Conservation (phyloP, 1,284 basidiomycete species). For the Cryptococcus maquisensis region DNA sequence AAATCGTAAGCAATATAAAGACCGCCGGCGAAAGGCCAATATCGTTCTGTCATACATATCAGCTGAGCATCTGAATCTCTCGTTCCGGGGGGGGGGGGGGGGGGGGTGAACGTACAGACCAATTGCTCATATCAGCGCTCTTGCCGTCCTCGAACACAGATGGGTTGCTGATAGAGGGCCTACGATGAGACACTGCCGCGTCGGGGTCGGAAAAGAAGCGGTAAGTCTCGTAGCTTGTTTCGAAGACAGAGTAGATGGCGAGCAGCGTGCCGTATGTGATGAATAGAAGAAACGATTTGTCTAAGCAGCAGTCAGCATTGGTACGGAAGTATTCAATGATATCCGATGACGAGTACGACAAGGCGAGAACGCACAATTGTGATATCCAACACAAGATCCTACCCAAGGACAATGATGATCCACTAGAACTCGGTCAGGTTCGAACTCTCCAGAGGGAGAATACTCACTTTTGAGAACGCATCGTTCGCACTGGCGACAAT, state of each 20-base stretch:
- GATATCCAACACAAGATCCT: slow-evolving; percentile 74
- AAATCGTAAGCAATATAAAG: slow-evolving; percentile 61
- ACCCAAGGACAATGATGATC: slow-evolving; percentile 91
- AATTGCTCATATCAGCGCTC: not conserved
- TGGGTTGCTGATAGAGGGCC: too few species aligned
- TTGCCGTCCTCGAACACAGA: not conserved
- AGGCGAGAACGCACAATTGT: slow-evolving; percentile 56
- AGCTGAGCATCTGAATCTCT: slow-evolving; percentile 2
- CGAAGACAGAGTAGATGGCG: slow-evolving; percentile 58
- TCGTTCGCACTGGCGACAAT: slow-evolving; percentile 69
- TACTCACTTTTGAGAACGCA: slow-evolving; percentile 82
- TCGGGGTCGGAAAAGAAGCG: slow-evolving; percentile 57
- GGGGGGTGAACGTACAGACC: slow-evolving; percentile 1
- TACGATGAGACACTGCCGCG: not conserved
- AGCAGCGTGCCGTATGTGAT: slow-evolving; percentile 64
- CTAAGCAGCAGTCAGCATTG: slow-evolving; percentile 8
- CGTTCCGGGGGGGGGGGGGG: not conserved
- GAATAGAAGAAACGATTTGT: slow-evolving; percentile 81
- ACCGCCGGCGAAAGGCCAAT: slow-evolving; percentile 59
- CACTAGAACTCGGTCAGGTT: slow-evolving; percentile 9
- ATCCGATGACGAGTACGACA: not conserved
- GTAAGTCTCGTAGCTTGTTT: slow-evolving; percentile 60
- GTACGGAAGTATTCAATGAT: not conserved
- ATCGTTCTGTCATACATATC: slow-evolving; percentile 50
- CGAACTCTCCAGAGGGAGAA: not conserved